Conservation (phyloP, 2,329 filamentous ascomycete genomes). For the Hymenoscyphus linearis region DNA sequence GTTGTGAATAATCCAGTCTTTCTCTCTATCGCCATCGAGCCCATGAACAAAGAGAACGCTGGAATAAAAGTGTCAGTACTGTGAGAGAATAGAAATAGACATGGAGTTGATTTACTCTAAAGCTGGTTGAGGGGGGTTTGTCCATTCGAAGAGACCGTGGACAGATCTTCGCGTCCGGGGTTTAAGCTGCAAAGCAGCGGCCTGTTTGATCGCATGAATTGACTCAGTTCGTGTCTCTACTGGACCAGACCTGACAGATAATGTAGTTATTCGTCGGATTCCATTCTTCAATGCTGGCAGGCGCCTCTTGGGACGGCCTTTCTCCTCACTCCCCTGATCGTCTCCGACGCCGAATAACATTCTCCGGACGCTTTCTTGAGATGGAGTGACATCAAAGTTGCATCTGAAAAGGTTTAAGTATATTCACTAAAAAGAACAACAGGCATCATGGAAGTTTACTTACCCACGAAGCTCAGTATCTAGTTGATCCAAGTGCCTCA, state of each 20-base stretch:
- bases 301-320: background rate
- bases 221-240: background rate
- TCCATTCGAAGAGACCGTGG: background rate
- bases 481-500: background rate
- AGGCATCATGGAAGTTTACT: background rate
- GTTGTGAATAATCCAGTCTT: background rate
- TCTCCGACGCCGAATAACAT: background rate
- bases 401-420: background rate
- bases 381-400: conserved; percentile 1
- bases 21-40: background rate
- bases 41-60: conserved; percentile 1
- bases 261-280: background rate
- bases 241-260: background rate
- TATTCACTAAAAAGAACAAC: background rate
- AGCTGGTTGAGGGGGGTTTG: background rate
- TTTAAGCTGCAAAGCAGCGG: background rate
- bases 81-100: background rate
- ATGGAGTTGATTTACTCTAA: background rate
- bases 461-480: background rate
- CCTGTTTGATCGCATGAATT: background rate
- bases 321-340: background rate
- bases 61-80: background rate
- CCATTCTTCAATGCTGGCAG: background rate
- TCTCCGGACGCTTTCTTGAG: background rate
- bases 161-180: background rate